Conservation (phyloP, 306 rosid genomes). For the Vicia villosa region DNA sequence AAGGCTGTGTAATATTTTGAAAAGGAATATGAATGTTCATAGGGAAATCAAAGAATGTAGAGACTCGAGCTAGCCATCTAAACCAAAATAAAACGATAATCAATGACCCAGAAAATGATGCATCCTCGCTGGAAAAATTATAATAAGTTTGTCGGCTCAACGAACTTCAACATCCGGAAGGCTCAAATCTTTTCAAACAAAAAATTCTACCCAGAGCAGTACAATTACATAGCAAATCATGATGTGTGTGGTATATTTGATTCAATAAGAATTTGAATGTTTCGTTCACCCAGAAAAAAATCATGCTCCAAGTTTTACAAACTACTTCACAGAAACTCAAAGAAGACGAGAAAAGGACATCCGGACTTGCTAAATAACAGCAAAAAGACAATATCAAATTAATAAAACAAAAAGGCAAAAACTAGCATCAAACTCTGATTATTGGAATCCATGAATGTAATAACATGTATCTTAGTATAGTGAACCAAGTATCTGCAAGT, state of each 20-base stretch:
- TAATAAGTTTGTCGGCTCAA: constrained; percentile 6
- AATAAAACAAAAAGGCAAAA: no score
- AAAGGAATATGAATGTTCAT: neutral
- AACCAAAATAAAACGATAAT: neutral
- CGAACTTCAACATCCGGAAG: constrained; percentile 6
- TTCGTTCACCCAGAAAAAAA: neutral
- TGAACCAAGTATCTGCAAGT: constrained; percentile 2
- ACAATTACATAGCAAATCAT: constrained; percentile 15
- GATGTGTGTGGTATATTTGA: neutral
- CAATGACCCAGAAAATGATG: constrained; percentile 7
- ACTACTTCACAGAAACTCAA: neutral
- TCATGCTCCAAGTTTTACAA: neutral
- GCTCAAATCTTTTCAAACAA: constrained; percentile 14
- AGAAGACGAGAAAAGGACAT: constrained; percentile 1
- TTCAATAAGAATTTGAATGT: neutral
- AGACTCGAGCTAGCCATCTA: neutral
- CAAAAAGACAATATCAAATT: no score
- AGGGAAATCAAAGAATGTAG: constrained; percentile 9
- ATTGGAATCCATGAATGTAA: neutral
- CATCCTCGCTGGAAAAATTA: neutral
- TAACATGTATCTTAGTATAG: neutral
- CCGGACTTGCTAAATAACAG: no score
- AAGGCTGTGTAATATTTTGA: constrained; percentile 7
- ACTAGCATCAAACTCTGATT: constrained; percentile 3
- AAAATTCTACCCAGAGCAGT: constrained; percentile 6